Percentiles rank a stretch among this genome's conserved stretches.
These are phyloP conservation scores for Ascochyta clinopodiicola DNA, from an alignment of 2,329 filamentous ascomycete genomes.

Conservation along the genomic window DNA sequence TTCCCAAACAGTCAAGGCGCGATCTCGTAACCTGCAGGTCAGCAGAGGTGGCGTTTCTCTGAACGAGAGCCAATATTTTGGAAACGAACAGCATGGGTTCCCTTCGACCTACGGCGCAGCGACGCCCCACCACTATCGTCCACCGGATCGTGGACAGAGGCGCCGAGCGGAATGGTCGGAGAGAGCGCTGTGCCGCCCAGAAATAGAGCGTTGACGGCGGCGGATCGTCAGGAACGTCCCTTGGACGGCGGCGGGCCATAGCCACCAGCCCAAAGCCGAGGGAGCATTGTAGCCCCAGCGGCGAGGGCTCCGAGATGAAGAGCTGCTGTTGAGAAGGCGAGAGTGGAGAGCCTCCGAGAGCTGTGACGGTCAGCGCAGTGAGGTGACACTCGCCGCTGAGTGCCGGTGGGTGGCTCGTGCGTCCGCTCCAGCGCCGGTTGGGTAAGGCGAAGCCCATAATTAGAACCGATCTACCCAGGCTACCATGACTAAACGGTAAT, in stretches of 20 bases:
- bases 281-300: conserved; percentile 8
- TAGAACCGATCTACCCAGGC: conserved; percentile 16
- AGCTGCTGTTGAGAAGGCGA: conserved; percentile 13
- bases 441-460: conserved; percentile 19
- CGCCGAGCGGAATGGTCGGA: conserved; percentile 1
- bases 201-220: conserved; percentile 3
- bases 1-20: conserved; percentile 20
- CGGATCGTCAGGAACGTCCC: conserved; percentile 21
- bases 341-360: conserved; percentile 18
- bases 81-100: conserved; percentile 12
- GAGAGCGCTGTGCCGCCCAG: neutral
- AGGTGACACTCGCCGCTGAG: conserved; percentile 15
- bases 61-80: conserved; percentile 16
- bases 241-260: neutral
- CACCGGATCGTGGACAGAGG: conserved; percentile 6
- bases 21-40: conserved; percentile 31
- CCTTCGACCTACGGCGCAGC: conserved; percentile 3
- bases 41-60: conserved; percentile 28
- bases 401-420: neutral
- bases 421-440: conserved; percentile 9
- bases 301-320: conserved; percentile 20
- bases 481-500: conserved; percentile 9
- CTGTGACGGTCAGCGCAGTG: conserved; percentile 21
- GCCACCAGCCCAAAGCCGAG: conserved; percentile 6
- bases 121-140: conserved; percentile 21